Evolutionary conservation across 495 filamentous ascomycete genomes (phyloP), one percentile per base, ranked within the genome.

Genomic region (Acidiella bohemica): DNA sequence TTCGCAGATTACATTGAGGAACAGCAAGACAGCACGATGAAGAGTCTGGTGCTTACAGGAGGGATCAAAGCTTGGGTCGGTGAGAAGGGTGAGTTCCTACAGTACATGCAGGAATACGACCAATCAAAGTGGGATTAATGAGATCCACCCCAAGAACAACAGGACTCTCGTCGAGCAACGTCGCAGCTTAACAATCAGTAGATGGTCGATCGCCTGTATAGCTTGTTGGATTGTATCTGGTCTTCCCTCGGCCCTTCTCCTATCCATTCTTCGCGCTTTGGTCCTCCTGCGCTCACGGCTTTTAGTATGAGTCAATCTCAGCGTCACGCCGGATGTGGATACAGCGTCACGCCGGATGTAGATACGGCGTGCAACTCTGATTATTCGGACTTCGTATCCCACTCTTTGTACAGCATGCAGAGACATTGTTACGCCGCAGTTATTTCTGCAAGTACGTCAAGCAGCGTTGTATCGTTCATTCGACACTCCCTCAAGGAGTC

Each of bases 11-110:
- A 75, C 32, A 61, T 82, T 21, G 47, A 59, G 2, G 60, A 64
- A 2, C 51, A 66, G 34, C 41, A 57, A 0, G 66, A 76, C 39
- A 38, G 32, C 0, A 43, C 46, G 1, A 62, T 81, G 54, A 46
- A 72, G 52, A 81, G 78, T 40, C 40, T 73, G 36, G 63, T 70
- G 5, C 65, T 83, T 1, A 49, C 60, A n/a, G 78, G 64, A 0
- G 80, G 79, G 0, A 73, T 84, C 47, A 71, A 70, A 32, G 78
- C 74, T 0, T 84, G 79, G 79, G 77, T 57, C 23, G 55, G 39
- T 4, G 68, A 62, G 5, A 78, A 76, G 3, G 51, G 49, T 1
- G 69, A 76, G 38, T 75, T 68, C 54, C 61, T 69, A 2, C 48
- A 58, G 35, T 58, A 63, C 56, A 75, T 81, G 65, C 67, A 73